Percentiles rank a stretch among this genome's conserved stretches.
Evolutionary conservation across 345 rosid genomes (phyloP).

Genomic region (Chamaenerion angustifolium): DNA sequence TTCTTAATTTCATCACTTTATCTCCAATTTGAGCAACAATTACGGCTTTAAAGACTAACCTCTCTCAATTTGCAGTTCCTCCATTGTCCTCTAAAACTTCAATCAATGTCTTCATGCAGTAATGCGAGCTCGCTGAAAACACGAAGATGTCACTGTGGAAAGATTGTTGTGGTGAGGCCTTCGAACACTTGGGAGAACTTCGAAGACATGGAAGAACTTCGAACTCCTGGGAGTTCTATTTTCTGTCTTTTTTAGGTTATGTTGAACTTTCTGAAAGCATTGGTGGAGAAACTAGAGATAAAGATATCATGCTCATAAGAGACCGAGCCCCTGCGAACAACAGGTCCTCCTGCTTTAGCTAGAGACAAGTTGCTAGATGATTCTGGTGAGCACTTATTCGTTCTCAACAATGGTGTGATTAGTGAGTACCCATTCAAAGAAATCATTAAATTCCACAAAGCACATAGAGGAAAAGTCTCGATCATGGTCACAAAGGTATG

Average conservation of each 20-base stretch:
- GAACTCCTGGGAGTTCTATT: too few species aligned
- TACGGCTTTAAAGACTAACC: too few species aligned
- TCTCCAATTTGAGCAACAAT: too few species aligned
- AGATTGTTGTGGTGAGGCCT: too few species aligned
- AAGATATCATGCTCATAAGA: slow-evolving; percentile 94
- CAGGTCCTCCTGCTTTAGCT: slow-evolving; percentile 97
- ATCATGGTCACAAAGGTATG: slow-evolving; percentile 99
- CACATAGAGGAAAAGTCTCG: slow-evolving; percentile 96
- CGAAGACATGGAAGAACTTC: too few species aligned
- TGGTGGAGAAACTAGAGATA: slow-evolving; percentile 75
- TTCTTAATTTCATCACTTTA: too few species aligned
- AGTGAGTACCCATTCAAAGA: slow-evolving; percentile 84
- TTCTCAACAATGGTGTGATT: slow-evolving; percentile 98
- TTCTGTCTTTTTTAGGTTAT: slow-evolving; percentile 48
- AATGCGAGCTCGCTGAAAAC: too few species aligned
- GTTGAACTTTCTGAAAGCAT: slow-evolving; percentile 84
- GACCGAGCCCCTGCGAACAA: slow-evolving; percentile 97
- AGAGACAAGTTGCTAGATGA: slow-evolving; percentile 80
- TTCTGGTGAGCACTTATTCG: slow-evolving; percentile 85
- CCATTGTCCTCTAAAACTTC: too few species aligned
- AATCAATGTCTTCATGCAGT: too few species aligned
- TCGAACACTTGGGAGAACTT: too few species aligned
- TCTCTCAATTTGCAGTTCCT: too few species aligned
- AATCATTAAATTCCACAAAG: slow-evolving; percentile 76
- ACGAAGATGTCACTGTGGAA: too few species aligned